Conservation (phyloP, 768 basidiomycete genomes). For the Gelatoporia subvermispora region DNA sequence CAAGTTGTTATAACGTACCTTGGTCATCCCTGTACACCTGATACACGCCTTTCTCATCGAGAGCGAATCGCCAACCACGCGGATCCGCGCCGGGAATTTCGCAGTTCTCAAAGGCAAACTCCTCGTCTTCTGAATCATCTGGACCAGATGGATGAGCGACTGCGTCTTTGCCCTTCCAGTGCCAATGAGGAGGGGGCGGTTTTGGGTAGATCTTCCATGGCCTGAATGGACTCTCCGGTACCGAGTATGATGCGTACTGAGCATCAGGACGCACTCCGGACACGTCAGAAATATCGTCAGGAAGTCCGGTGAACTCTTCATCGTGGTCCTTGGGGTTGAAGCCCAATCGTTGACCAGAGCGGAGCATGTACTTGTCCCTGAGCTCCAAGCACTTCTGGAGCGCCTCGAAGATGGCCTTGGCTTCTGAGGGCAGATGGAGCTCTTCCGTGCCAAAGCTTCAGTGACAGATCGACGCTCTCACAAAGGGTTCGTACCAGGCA, state of each 20-base stretch:
- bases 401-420: conserved; percentile 49
- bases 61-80: conserved; percentile 52
- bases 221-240: conserved; percentile 32
- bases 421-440: conserved; percentile 12
- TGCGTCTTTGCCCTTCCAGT: conserved; percentile 55
- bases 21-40: conserved; percentile 63
- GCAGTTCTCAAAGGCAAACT: conserved; percentile 69
- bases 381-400: conserved; percentile 84
- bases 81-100: conserved; percentile 60
- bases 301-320: conserved; percentile 64
- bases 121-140: conserved; percentile 31
- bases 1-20: conserved; percentile 22
- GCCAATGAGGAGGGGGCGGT: conserved; percentile 96
- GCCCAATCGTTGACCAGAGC: conserved; percentile 86
- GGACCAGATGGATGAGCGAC: conserved; percentile 12
- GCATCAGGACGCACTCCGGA: conserved; percentile 65
- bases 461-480: too few species aligned
- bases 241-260: conserved; percentile 26
- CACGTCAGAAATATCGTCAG: conserved; percentile 57
- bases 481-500: background rate
- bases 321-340: conserved; percentile 95
- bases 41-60: conserved; percentile 89
- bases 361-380: conserved; percentile 91
- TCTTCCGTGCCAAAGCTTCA: too few species aligned
- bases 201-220: conserved; percentile 89